Conservation (phyloP, 2,329 filamentous ascomycete species). For the Hymenoscyphus repandus region DNA sequence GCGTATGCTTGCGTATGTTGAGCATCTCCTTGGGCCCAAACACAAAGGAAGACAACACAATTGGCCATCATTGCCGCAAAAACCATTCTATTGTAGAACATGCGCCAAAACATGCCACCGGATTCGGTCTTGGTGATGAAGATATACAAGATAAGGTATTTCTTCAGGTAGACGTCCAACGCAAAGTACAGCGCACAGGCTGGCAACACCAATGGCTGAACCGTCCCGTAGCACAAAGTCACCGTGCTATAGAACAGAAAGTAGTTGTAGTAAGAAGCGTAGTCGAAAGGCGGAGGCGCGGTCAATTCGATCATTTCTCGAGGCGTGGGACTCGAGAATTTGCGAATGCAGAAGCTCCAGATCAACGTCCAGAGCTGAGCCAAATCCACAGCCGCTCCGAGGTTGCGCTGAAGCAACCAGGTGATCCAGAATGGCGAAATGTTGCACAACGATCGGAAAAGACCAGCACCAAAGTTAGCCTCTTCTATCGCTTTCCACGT, state of each 20-base stretch:
- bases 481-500: constrained; percentile 65
- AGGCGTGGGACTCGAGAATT: constrained; percentile 81
- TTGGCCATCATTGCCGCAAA: constrained; percentile 78
- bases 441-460: constrained; percentile 71
- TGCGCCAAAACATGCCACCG: constrained; percentile 86
- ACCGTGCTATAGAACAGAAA: constrained; percentile 94
- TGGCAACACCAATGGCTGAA: constrained; percentile 83
- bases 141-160: constrained; percentile 89
- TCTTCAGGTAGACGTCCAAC: constrained; percentile 86
- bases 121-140: constrained; percentile 97
- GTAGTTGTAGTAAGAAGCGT: constrained; percentile 96
- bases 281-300: constrained; percentile 88
- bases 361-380: constrained; percentile 78
- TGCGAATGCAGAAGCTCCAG: constrained; percentile 80
- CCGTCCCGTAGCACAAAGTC: constrained; percentile 73
- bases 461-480: constrained; percentile 52
- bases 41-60: constrained; percentile 68
- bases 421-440: constrained; percentile 92
- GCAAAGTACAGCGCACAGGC: constrained; percentile 86
- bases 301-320: constrained; percentile 88
- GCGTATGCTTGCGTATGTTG: constrained; percentile 57
- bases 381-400: constrained; percentile 92
- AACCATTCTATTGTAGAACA: constrained; percentile 87
- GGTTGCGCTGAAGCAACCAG: constrained; percentile 85
- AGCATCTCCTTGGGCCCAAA: constrained; percentile 63